These are phyloP conservation scores for Russula emetica DNA, from an alignment of 768 basidiomycete species.

Conservation along the genomic window DNA sequence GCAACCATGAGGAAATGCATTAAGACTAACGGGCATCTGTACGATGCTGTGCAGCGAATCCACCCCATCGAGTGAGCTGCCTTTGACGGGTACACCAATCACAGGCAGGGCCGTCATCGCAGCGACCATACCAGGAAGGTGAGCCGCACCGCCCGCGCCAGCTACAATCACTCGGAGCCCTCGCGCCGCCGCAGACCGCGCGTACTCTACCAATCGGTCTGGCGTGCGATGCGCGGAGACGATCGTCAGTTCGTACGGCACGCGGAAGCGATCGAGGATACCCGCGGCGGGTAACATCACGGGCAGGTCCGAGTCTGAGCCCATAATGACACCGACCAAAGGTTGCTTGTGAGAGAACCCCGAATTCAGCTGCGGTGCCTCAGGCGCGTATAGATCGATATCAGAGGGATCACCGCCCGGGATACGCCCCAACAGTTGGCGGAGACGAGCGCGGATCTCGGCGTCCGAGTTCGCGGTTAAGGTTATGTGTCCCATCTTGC, in stretches of 20 bases:
- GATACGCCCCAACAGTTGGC: conserved; percentile 64
- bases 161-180: conserved; percentile 80
- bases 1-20: not conserved
- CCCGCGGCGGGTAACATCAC: conserved; percentile 85
- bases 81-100: conserved; percentile 95
- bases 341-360: conserved; percentile 64
- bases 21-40: conserved; percentile 89
- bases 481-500: conserved; percentile 98
- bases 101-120: conserved; percentile 90
- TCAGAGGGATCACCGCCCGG: conserved; percentile 48
- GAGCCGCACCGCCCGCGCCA: conserved; percentile 97
- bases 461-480: conserved; percentile 80
- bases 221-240: conserved; percentile 97
- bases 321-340: conserved; percentile 94
- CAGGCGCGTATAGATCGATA: conserved; percentile 50
- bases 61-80: conserved; percentile 88
- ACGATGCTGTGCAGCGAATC: conserved; percentile 98
- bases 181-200: conserved; percentile 62
- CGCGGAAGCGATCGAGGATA: conserved; percentile 72
- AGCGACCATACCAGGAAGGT: conserved; percentile 98
- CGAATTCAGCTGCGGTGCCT: conserved; percentile 40
- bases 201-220: conserved; percentile 76
- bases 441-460: conserved; percentile 61
- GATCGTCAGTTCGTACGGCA: conserved; percentile 93
- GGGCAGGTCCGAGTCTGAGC: conserved; percentile 96